Conservation (phyloP, 345 rosid genomes). For the Hibiscus mutabilis region DNA sequence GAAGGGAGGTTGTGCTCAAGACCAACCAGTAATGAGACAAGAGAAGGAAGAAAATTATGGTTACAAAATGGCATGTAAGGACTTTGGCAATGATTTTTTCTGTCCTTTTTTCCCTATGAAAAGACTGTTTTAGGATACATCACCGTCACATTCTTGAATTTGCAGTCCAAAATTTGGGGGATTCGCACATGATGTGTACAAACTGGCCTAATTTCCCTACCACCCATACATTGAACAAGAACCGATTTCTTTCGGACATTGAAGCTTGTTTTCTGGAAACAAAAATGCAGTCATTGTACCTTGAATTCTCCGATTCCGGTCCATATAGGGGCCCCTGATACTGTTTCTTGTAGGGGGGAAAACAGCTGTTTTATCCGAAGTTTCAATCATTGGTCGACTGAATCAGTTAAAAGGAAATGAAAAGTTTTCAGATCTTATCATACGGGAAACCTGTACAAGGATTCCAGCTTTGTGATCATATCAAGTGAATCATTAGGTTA, state of each 20-base stretch:
- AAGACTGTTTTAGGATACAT: neutral
- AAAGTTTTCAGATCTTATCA: no score
- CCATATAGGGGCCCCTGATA: no score
- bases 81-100: neutral
- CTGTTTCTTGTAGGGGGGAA: no score
- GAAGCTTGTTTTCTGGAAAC: conserved; percentile 1
- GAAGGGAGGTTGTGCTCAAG: no score
- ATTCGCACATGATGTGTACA: neutral
- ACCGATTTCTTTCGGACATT: neutral
- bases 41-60: neutral
- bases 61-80: conserved; percentile 3
- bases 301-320: neutral
- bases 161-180: neutral
- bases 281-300: neutral
- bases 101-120: neutral
- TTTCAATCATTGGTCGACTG: no score
- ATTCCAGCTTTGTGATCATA: no score
- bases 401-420: no score
- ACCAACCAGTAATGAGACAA: no score
- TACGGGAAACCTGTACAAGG: no score
- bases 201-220: neutral
- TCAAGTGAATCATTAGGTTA: no score
- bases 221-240: neutral
- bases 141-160: neutral
- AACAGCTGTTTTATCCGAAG: no score